Base-by-base conservation (phyloP, 345 rosid genomes). In the Gossypium anomalum region DNA sequence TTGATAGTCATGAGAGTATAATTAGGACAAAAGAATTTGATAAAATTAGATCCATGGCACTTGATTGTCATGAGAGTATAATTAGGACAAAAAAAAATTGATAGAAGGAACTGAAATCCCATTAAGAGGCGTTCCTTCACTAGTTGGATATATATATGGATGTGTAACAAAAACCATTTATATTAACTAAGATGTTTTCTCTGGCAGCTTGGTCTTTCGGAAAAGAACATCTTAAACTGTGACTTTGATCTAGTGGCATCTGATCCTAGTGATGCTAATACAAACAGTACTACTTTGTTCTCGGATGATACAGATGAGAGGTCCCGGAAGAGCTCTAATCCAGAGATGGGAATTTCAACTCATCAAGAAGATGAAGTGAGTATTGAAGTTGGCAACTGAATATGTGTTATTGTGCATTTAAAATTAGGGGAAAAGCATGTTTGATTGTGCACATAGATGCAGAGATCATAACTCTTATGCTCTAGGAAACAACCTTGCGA, bases 301-400 rank as follows among this genome's bases (percentile, higher is more conserved):
- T 91, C 99, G 14, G 99, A 95, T 81, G 98, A 95, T 82, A 92
- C 98, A 34, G 97, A 94, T 86, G 99, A 95, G 38, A 89, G 74
- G 84, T 91, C 91, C 72, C 77, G 80, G 51, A 91, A 80, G 85
- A 85, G 86, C 71, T 78, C 78, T 47, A 85, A 89, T 78, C 89
- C 79, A 17, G 97, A 88, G 82, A 82, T 82, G 69, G 95, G 80
- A 72, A 64, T 78, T 75, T 79, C 94, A 70, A 78, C 76, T 76
- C 88, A 82, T 85, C 91, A 77, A 78, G 94, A 88, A 81, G 82
- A 87, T 20, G 91, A 92, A 90, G 99, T 91, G 85, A 86, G 92
- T 79, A 53, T 63, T 77, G 20, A 79, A 63, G 63, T 71, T 80
- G 68, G 20, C 70, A 25, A 59, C 72, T 14, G 29, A 27, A 4